Conservation (phyloP, 768 basidiomycete genomes). For the Hypholoma sublateritium region DNA sequence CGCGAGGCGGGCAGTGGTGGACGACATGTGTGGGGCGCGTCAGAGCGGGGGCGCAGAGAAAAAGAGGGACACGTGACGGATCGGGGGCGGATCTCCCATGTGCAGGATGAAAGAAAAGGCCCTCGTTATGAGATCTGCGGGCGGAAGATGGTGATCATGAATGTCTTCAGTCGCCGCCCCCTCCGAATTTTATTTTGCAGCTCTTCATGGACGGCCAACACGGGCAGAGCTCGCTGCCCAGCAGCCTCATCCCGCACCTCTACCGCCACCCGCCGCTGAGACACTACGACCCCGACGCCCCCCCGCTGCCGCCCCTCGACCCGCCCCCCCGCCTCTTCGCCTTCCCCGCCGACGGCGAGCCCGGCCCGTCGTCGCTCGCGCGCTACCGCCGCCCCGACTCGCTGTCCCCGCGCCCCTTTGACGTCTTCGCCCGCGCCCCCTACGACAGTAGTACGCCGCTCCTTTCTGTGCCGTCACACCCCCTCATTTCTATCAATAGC, state of each 20-base stretch:
- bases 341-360: constrained; percentile 38
- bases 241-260: constrained; percentile 49
- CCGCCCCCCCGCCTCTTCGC: constrained; percentile 21
- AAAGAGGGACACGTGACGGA: constrained; percentile 2
- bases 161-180: neutral
- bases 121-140: constrained; percentile 9
- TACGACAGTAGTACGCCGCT: neutral
- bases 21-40: neutral
- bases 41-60: neutral
- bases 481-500: neutral
- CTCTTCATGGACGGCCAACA: constrained; percentile 19
- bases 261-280: constrained; percentile 34
- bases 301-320: neutral
- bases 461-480: neutral
- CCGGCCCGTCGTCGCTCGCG: constrained; percentile 42
- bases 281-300: constrained; percentile 24
- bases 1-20: constrained; percentile 19
- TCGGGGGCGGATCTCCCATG: constrained; percentile 1
- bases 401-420: constrained; percentile 16
- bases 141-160: constrained; percentile 3
- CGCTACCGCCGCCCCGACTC: constrained; percentile 13
- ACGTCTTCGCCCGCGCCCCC: constrained; percentile 7
- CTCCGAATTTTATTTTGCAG: constrained; percentile 6
- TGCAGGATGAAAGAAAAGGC: constrained; percentile 8
- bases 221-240: constrained; percentile 49